Percentiles rank a stretch among this genome's conserved stretches.
These are phyloP conservation scores for Penicillium roqueforti DNA, from an alignment of 495 filamentous ascomycete genomes.

Conservation along the genomic window DNA sequence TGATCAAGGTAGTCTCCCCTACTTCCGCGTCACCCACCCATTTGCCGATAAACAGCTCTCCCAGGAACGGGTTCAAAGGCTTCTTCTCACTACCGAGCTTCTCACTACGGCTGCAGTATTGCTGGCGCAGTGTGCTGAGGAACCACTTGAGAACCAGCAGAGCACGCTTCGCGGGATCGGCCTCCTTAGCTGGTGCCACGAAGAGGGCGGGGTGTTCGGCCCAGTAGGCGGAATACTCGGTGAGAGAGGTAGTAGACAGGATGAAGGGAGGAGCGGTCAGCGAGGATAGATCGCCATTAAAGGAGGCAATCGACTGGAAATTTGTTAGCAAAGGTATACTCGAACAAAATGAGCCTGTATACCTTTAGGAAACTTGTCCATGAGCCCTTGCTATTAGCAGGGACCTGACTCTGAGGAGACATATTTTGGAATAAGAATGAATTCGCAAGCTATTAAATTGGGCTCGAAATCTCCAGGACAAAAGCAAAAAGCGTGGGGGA, in stretches of 20 bases:
- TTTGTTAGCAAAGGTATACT: slow-evolving; percentile 3
- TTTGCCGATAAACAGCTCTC: slow-evolving; percentile 84
- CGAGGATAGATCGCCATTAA: slow-evolving; percentile 92
- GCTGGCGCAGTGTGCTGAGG: slow-evolving; percentile 89
- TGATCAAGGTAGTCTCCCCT: slow-evolving; percentile 67
- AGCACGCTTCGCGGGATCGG: slow-evolving; percentile 77
- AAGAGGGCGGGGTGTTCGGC: slow-evolving; percentile 87
- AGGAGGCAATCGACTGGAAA: slow-evolving; percentile 82
- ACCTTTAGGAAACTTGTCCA: slow-evolving; percentile 55
- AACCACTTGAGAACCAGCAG: slow-evolving; percentile 95
- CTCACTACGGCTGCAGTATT: slow-evolving; percentile 87
- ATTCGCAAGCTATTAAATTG: not conserved
- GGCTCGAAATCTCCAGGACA: slow-evolving; percentile 5
- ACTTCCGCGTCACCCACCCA: slow-evolving; percentile 70
- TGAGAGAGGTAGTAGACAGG: slow-evolving; percentile 83
- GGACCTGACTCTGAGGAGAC: slow-evolving; percentile 33
- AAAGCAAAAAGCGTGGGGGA: slow-evolving; percentile 1
- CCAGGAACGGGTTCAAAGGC: slow-evolving; percentile 86
- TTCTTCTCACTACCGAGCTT: slow-evolving; percentile 96
- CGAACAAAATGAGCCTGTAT: slow-evolving; percentile 7
- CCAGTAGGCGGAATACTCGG: slow-evolving; percentile 97
- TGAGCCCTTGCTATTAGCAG: slow-evolving; percentile 45
- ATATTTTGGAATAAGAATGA: slow-evolving; percentile 18
- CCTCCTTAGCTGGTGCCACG: slow-evolving; percentile 76
- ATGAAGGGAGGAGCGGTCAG: slow-evolving; percentile 96